Evolutionary conservation across 306 rosid species (phyloP).

Genomic region (Casuarina cunninghamiana): DNA sequence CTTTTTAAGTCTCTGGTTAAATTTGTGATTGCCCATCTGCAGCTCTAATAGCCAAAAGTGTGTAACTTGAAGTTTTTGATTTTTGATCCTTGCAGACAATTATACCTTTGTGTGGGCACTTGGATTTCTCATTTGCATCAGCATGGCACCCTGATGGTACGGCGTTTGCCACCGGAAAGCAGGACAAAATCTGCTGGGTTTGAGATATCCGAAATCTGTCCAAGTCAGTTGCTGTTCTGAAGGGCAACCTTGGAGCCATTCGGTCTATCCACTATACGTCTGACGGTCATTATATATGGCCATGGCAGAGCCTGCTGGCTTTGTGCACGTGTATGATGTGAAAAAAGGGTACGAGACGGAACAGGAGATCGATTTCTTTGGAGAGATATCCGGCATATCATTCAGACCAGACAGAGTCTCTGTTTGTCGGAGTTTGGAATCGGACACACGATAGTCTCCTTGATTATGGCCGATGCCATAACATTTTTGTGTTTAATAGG

Average conservation of each 20-base stretch:
- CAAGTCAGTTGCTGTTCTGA: slow-evolving; percentile 73
- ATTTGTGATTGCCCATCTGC: background rate
- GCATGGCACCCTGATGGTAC: slow-evolving; percentile 84
- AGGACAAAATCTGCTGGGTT: slow-evolving; percentile 83
- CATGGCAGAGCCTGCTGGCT: slow-evolving; percentile 92
- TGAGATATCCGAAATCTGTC: slow-evolving; percentile 82
- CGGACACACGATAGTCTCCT: slow-evolving; percentile 88
- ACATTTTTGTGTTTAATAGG: background rate
- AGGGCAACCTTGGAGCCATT: slow-evolving; percentile 88
- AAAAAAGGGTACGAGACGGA: slow-evolving; percentile 72
- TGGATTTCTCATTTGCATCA: slow-evolving; percentile 89
- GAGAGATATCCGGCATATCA: slow-evolving; percentile 90
- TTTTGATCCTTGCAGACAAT: slow-evolving; percentile 54
- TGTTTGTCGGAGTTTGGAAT: slow-evolving; percentile 81
- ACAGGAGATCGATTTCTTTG: slow-evolving; percentile 84
- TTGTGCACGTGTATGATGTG: slow-evolving; percentile 78
- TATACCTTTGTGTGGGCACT: slow-evolving; percentile 58
- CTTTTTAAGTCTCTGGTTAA: background rate
- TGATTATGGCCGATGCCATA: slow-evolving; percentile 63
- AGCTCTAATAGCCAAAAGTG: background rate
- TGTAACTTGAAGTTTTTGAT: slow-evolving; percentile 17
- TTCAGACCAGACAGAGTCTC: slow-evolving; percentile 93
- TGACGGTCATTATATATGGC: slow-evolving; percentile 75
- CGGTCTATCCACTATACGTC: slow-evolving; percentile 77
- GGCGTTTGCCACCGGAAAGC: slow-evolving; percentile 86